Evolutionary conservation across 2,329 filamentous ascomycete species (phyloP).

Genomic region (Colletotrichum sp.): DNA sequence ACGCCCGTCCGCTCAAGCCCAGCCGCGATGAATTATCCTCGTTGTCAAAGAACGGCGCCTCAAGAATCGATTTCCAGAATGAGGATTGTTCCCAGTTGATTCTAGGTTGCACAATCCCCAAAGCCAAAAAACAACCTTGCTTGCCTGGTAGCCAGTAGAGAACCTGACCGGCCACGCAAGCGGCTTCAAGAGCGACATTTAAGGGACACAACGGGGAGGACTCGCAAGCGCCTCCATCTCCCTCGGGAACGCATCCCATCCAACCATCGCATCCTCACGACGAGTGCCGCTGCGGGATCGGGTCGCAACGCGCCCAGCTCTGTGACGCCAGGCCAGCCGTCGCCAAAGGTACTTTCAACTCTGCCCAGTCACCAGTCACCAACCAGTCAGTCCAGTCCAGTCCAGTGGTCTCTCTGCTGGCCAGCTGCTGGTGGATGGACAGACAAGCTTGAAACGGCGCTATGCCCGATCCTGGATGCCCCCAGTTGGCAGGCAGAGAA

Average conservation of each 20-base stretch:
- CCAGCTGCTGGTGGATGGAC: slow-evolving; percentile 2
- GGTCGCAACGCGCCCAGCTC: slow-evolving; percentile 12
- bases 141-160: background rate
- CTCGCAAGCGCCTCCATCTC: slow-evolving; percentile 6
- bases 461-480: slow-evolving; percentile 10
- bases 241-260: background rate
- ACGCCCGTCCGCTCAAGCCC: background rate
- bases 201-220: background rate
- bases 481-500: background rate
- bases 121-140: background rate
- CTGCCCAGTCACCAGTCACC: background rate
- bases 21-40: background rate
- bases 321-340: background rate
- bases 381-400: background rate
- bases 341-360: background rate
- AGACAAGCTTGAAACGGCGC: slow-evolving; percentile 17
- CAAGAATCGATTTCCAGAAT: background rate
- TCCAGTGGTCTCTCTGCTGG: background rate
- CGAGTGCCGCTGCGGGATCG: slow-evolving; percentile 6
- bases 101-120: background rate
- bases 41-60: background rate
- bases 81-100: background rate
- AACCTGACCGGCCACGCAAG: background rate
- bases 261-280: slow-evolving; percentile 2
- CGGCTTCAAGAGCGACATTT: background rate